Evolutionary conservation across 2,329 filamentous ascomycete genomes (phyloP).

Genomic region (Botrytis squamosa): DNA sequence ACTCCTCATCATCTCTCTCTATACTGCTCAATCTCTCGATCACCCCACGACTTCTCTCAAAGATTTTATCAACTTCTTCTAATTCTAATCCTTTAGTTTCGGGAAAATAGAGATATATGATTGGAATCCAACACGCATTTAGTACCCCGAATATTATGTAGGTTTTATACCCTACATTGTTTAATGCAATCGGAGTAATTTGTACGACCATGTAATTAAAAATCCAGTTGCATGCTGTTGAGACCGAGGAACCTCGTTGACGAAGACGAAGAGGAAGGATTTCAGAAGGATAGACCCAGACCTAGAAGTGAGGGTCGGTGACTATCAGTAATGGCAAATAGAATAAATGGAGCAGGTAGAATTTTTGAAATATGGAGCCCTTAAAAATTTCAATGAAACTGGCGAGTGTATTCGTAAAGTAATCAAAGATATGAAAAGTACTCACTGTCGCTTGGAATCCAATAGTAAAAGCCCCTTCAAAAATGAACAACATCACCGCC

Average conservation of each 20-base stretch:
- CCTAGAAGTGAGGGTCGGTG: background rate
- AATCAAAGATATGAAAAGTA: background rate
- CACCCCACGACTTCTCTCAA: background rate
- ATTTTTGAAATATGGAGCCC: background rate
- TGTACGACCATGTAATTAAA: conserved; percentile 58
- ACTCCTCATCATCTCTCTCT: background rate
- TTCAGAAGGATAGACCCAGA: conserved; percentile 59
- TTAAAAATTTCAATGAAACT: background rate
- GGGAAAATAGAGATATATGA: conserved; percentile 63
- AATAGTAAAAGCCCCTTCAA: conserved; percentile 59
- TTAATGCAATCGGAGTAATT: conserved; percentile 40
- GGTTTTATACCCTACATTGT: conserved; percentile 44
- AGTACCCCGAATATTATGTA: conserved; percentile 41
- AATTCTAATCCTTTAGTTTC: conserved; percentile 64
- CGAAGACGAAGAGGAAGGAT: conserved; percentile 57
- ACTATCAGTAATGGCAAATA: background rate
- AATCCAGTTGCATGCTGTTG: conserved; percentile 49
- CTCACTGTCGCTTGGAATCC: conserved; percentile 58
- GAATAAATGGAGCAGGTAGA: background rate
- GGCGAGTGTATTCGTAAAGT: background rate
- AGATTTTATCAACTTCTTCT: conserved; percentile 55
- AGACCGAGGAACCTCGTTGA: conserved; percentile 60
- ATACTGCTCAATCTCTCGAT: too few species aligned
- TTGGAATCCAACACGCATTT: conserved; percentile 41
- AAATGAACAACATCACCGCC: conserved; percentile 56